Evolutionary conservation across 805 yeast genomes (phyloP).

Genomic region (Zygosaccharomyces siamensis): DNA sequence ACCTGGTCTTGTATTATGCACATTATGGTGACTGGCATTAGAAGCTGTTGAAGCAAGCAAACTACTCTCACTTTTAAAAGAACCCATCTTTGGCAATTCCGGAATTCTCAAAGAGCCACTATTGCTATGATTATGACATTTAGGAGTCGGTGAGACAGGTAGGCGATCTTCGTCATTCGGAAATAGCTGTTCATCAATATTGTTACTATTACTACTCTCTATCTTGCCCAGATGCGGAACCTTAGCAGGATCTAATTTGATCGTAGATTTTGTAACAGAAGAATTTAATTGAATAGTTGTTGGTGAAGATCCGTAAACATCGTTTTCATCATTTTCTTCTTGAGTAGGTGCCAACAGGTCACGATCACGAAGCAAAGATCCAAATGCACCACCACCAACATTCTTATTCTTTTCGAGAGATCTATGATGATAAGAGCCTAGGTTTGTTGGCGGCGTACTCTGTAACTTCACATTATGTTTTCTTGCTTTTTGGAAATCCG

Average conservation of each 20-base stretch:
- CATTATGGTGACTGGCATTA: neutral
- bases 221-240: slow-evolving; percentile 19
- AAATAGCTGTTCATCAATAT: slow-evolving; percentile 22
- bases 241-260: slow-evolving; percentile 16
- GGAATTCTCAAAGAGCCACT: slow-evolving; percentile 23
- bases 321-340: slow-evolving; percentile 17
- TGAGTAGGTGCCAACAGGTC: slow-evolving; percentile 1
- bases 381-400: neutral
- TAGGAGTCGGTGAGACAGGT: slow-evolving; percentile 34
- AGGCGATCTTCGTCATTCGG: slow-evolving; percentile 17
- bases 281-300: slow-evolving; percentile 35
- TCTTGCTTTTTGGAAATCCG: slow-evolving; percentile 33
- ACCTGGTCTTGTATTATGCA: slow-evolving; percentile 7
- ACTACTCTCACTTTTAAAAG: slow-evolving; percentile 29
- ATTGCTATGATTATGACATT: slow-evolving; percentile 13
- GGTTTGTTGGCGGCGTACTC: slow-evolving; percentile 13
- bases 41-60: slow-evolving; percentile 4
- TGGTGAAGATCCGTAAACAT: slow-evolving; percentile 34
- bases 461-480: slow-evolving; percentile 20
- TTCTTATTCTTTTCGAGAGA: neutral
- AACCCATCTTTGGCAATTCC: slow-evolving; percentile 37
- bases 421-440: slow-evolving; percentile 3
- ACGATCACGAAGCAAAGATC: slow-evolving; percentile 1
- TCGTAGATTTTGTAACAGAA: slow-evolving; percentile 31
- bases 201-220: slow-evolving; percentile 8